Evolutionary conservation across 345 rosid species (phyloP), one percentile per base, ranked within the genome.

Genomic region (Reutealis trisperma): DNA sequence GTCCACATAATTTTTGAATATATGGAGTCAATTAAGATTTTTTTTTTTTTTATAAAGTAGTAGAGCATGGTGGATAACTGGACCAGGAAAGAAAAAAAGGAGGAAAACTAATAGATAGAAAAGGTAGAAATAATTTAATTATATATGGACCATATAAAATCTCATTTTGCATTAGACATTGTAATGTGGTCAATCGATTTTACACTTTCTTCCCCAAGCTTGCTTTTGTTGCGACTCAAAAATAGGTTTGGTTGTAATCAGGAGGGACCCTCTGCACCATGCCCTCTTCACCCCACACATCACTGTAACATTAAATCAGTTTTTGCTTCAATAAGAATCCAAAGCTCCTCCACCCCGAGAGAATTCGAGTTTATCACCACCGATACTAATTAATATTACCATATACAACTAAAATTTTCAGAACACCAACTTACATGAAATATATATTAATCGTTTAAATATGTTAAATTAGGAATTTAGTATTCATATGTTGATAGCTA

Each of bases 301-400:
- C 15, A n/a, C 15, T 22, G 27, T 54, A 41, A 2, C 12, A 34
- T 55, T 27, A 24, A 61, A 76, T 49, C 75, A 77, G 21, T 10
- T 45, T 37, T 63, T 67, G 77, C 59, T 54, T 76, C 69, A 45
- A 73, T 8, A 44, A 74, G 82, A 81, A 87, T 84, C 86, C 87
- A 61, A 84, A 84, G 87, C 89, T 67, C 47, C 64, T n/a, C 41
- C 22, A 12, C 27, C 16, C 16, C 55, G 60, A 52, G 54, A 49
- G 42, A 47, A 34, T 30, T 61, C 51, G 59, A 71, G 63, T 44
- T 22, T 72, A 27, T 72, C 30, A 27, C 30, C 30, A 27, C 30
- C 41, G 4, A 37, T 4, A 37, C 41, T 37, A 37, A 4, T 37
- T 4, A 34, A 37, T 37, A n/a, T n/a, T n/a, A 37, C 41, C 4